A percentile compares a stretch with the other conserved stretches of the same genome.
Evolutionary conservation across 2,329 filamentous ascomycete genomes (phyloP).

Genomic region (Diplodia mutila): DNA sequence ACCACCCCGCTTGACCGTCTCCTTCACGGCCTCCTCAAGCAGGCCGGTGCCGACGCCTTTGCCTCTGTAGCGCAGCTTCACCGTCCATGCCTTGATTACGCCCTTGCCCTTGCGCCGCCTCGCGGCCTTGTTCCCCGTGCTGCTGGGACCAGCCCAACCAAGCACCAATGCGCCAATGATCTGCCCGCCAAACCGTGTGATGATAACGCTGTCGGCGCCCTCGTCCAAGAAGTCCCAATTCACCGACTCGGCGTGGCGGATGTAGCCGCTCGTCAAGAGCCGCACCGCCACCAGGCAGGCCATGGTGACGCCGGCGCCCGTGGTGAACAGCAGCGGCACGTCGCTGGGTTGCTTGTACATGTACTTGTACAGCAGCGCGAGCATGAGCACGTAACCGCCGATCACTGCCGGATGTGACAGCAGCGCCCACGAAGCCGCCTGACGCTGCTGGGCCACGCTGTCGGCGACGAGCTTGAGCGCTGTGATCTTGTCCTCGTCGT

Average conservation of each 20-base stretch:
- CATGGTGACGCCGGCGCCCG: conserved; percentile 66
- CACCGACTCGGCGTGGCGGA: conserved; percentile 64
- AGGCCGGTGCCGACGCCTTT: conserved; percentile 74
- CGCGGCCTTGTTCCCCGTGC: conserved; percentile 45
- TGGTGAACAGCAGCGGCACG: conserved; percentile 59
- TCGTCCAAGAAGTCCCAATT: conserved; percentile 65
- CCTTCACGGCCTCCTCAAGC: conserved; percentile 71
- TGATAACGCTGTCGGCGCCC: conserved; percentile 47
- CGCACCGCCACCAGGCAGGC: conserved; percentile 65
- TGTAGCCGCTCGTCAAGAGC: conserved; percentile 64
- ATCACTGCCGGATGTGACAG: conserved; percentile 41
- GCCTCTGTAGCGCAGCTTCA: conserved; percentile 68
- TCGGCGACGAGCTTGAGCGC: conserved; percentile 77
- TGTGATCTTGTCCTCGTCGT: conserved; percentile 64
- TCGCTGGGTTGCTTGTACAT: conserved; percentile 52
- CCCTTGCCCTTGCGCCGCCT: conserved; percentile 61
- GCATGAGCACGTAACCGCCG: conserved; percentile 39
- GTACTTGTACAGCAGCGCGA: conserved; percentile 46
- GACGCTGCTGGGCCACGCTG: conserved; percentile 80
- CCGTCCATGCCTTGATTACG: conserved; percentile 82
- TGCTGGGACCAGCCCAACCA: conserved; percentile 60
- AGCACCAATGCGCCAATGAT: conserved; percentile 74
- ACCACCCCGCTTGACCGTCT: conserved; percentile 70
- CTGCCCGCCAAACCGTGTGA: conserved; percentile 68
- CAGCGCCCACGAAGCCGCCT: conserved; percentile 65